These are phyloP conservation scores for Rhizoctonia solani DNA, from an alignment of 1,284 basidiomycete species.

Conservation along the genomic window DNA sequence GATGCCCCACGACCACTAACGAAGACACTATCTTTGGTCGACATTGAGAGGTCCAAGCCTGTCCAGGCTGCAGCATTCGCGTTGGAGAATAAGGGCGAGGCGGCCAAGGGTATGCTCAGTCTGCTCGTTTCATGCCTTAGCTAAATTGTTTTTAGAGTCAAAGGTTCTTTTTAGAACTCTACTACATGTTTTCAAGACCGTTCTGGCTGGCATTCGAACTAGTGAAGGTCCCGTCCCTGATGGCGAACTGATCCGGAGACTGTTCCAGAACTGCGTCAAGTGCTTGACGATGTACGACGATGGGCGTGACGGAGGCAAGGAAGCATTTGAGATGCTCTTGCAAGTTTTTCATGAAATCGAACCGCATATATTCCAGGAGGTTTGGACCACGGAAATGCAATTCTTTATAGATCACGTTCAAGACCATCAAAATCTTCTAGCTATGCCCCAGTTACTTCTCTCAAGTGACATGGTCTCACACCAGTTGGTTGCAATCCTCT, in stretches of 20 bases:
- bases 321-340: slow-evolving; percentile 86
- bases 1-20: neutral
- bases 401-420: slow-evolving; percentile 83
- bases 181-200: slow-evolving; percentile 86
- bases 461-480: slow-evolving; percentile 82
- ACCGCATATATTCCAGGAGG: slow-evolving; percentile 89
- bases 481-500: slow-evolving; percentile 89
- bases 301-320: slow-evolving; percentile 74
- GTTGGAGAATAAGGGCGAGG: slow-evolving; percentile 75
- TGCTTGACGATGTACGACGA: slow-evolving; percentile 91
- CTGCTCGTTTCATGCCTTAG: slow-evolving; percentile 11
- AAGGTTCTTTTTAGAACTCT: slow-evolving; percentile 87
- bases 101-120: slow-evolving; percentile 62
- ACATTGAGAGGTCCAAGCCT: slow-evolving; percentile 79
- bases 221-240: slow-evolving; percentile 80
- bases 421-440: slow-evolving; percentile 79
- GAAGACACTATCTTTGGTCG: slow-evolving; percentile 38
- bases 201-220: slow-evolving; percentile 78
- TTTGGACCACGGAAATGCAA: slow-evolving; percentile 89
- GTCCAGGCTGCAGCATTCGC: slow-evolving; percentile 74
- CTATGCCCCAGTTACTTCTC: slow-evolving; percentile 88
- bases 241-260: slow-evolving; percentile 82
- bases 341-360: slow-evolving; percentile 81
- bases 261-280: slow-evolving; percentile 85
- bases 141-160: slow-evolving; percentile 60